These are phyloP conservation scores for Yarrowia hollandica DNA, from an alignment of 805 yeast species.

Conservation along the genomic window DNA sequence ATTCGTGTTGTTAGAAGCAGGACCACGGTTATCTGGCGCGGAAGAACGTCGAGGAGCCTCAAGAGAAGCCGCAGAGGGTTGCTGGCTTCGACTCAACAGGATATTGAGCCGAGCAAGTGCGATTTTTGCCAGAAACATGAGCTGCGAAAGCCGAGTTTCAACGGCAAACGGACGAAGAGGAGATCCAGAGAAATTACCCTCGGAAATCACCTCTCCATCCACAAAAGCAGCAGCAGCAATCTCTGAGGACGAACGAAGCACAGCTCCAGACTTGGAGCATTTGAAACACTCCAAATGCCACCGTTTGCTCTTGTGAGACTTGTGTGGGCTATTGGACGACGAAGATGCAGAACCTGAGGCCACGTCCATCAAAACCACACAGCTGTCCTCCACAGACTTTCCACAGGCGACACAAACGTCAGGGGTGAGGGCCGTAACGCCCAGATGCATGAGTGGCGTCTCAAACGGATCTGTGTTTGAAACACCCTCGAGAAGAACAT, in stretches of 20 bases:
- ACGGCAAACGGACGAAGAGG: conserved; percentile 52
- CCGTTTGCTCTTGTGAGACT: conserved; percentile 43
- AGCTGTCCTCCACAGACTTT: conserved; percentile 80
- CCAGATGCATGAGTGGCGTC: conserved; percentile 38
- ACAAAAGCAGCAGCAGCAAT: neutral
- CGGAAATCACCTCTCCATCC: conserved; percentile 3
- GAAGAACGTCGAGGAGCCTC: conserved; percentile 3
- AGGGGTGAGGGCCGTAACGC: conserved; percentile 49
- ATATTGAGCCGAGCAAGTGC: conserved; percentile 66
- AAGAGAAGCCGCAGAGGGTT: neutral
- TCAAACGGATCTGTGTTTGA: conserved; percentile 30
- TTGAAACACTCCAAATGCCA: conserved; percentile 81
- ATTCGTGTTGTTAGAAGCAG: neutral
- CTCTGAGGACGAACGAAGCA: neutral
- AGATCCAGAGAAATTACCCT: neutral
- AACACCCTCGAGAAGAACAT: neutral
- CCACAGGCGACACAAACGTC: conserved; percentile 75
- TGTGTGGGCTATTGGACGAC: neutral
- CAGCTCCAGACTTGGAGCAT: conserved; percentile 46
- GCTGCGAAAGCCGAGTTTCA: conserved; percentile 72
- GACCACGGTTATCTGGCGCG: conserved; percentile 4
- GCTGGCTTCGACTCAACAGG: conserved; percentile 42
- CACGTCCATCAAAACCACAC: conserved; percentile 55
- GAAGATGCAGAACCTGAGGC: neutral
- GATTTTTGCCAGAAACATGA: conserved; percentile 73